Conservation (phyloP, 352 stramenopile genomes). For the Phytophthora capsici region DNA sequence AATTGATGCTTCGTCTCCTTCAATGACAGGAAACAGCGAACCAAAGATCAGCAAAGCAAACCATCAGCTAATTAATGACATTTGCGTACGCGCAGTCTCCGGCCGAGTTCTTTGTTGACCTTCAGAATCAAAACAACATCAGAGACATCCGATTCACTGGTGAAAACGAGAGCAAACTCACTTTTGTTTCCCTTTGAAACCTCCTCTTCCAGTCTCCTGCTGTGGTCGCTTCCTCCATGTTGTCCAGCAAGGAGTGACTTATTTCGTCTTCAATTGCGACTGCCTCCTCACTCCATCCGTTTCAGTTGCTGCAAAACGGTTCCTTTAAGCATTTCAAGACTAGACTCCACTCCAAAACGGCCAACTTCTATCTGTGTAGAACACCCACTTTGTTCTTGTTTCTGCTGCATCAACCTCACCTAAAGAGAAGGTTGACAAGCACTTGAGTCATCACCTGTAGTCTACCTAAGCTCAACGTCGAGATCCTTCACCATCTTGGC, state of each 20-base stretch:
- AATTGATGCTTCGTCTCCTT: conserved; percentile 63
- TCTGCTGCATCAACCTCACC: not conserved
- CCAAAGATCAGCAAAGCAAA: conserved; percentile 1
- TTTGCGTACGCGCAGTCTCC: conserved; percentile 57
- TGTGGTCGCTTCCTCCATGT: conserved; percentile 19
- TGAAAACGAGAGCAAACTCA: conserved; percentile 15
- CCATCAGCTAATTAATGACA: too few relatives aligned
- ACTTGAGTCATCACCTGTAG: conserved; percentile 11
- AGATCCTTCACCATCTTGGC: conserved; percentile 79
- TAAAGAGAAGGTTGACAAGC: not conserved
- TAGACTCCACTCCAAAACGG: conserved; percentile 3
- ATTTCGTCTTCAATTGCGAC: conserved; percentile 26
- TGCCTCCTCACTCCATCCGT: conserved; percentile 40
- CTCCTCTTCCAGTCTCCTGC: conserved; percentile 68
- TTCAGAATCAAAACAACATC: conserved; percentile 23
- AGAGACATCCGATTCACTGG: not conserved
- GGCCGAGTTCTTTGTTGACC: conserved; percentile 81
- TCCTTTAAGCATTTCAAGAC: not conserved
- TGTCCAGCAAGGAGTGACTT: conserved; percentile 2
- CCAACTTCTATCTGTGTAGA: not conserved
- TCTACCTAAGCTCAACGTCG: conserved; percentile 92
- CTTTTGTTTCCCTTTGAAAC: conserved; percentile 73
- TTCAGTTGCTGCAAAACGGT: conserved; percentile 24
- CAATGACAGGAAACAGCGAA: not conserved
- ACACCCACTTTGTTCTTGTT: conserved; percentile 8